Evolutionary conservation across 192 early-diverging fungal genomes (phyloP), one percentile per base, ranked within the genome.

Genomic region (Gorgonomyces haynaldii): DNA sequence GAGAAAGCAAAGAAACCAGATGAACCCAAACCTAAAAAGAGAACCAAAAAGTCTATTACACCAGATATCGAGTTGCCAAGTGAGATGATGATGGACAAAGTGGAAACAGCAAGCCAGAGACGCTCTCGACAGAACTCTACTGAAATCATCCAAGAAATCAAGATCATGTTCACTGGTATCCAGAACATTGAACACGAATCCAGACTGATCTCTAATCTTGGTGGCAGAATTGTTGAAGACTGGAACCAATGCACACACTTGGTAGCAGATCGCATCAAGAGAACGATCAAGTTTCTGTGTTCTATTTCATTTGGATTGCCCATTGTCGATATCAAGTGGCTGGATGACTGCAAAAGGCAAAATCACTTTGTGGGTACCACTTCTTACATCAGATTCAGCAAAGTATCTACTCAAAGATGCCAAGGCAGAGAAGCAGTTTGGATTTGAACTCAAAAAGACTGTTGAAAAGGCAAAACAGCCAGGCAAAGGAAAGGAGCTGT

Each of bases 241-340:
- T 74, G 61, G 61, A 24, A 41, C 1, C 43, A 70, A 26, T 65
- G 67, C 52, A 68, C 65, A 1, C 67, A 70, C 32, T 53, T 74
- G 4, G 67, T 74, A 6, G 66, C 67, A 20, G 67, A 70, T 43
- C 31, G 45, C 2, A 54, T 74, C 8, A 55, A 54, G 19, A 46
- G 72, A 12, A 74, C 72, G 23, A 58, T 68, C 7, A 74, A 74
- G 43, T 67, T 74, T 28, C 40, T 74, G 19, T 64, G 62, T 40
- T 60, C 61, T 12, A 28, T 74, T 1, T 54, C 67, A 15, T 60
- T 57, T 9, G 72, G 67, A 1, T 66, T 64, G 38, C 48, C 57
- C 35, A 65, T 74, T 48, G 50, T 70, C 6, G 50, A 41, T 34
- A 23, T 52, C 15, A 67, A 65, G 25, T 74, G 72, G 72, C 45